These are phyloP conservation scores for Trypanosoma congolense DNA, from an alignment of 208 protist genomes.

Conservation along the genomic window DNA sequence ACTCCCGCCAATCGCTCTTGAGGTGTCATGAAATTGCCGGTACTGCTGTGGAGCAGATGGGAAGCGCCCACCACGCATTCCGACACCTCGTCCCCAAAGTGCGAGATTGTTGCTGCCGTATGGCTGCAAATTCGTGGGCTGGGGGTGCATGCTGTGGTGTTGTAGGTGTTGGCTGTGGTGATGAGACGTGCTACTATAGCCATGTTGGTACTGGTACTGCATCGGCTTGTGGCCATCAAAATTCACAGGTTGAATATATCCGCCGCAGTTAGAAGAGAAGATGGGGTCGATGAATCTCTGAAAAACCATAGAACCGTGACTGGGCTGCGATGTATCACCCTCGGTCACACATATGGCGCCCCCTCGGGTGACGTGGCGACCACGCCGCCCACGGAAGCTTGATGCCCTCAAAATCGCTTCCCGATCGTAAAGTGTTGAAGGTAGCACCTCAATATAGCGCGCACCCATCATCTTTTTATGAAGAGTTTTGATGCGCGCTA, in stretches of 20 bases:
- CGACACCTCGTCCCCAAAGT: not conserved
- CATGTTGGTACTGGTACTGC: slow-evolving; percentile 5
- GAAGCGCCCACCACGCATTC: not conserved
- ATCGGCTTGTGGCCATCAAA: slow-evolving; percentile 9
- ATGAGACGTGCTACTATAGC: too few relatives aligned
- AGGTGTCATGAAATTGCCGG: not conserved
- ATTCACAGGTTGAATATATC: slow-evolving; percentile 9
- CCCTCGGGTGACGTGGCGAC: slow-evolving; percentile 6
- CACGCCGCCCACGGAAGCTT: slow-evolving; percentile 18
- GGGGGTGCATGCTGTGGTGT: not conserved
- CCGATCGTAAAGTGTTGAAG: slow-evolving; percentile 39
- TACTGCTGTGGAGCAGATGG: not conserved
- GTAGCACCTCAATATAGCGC: slow-evolving; percentile 66
- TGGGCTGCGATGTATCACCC: not conserved
- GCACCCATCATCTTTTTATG: slow-evolving; percentile 44
- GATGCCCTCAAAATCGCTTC: slow-evolving; percentile 39
- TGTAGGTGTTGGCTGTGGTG: not conserved
- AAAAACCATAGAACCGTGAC: slow-evolving; percentile 11
- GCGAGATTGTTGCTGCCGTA: not conserved
- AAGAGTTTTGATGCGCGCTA: slow-evolving; percentile 27
- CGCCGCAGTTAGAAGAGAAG: slow-evolving; percentile 10
- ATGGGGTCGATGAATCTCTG: slow-evolving; percentile 11
- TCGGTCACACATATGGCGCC: not conserved
- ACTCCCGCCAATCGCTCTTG: not conserved
- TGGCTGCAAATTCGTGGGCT: too few relatives aligned